Evolutionary conservation across 2,329 filamentous ascomycete species (phyloP).

Genomic region (Celoporthe dispersa): DNA sequence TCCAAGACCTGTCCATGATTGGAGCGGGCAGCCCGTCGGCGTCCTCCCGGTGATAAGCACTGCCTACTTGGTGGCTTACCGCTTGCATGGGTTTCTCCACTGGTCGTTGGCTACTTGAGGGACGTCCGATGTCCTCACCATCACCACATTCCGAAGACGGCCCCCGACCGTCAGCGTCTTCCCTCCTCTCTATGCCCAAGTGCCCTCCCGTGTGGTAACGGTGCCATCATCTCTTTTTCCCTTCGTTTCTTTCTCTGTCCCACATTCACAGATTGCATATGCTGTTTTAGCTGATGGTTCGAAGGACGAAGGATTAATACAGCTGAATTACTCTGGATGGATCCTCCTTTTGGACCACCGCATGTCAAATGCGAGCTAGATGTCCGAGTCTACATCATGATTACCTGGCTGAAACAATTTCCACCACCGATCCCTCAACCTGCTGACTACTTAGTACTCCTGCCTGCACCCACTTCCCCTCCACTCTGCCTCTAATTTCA

Average conservation of each 20-base stretch:
- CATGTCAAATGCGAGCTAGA: not conserved
- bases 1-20: not conserved
- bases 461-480: not conserved
- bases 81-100: not conserved
- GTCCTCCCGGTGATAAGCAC: not conserved
- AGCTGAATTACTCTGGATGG: not conserved
- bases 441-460: not conserved
- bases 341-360: not conserved
- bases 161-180: not conserved
- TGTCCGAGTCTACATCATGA: not conserved
- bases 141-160: not conserved
- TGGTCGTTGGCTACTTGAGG: not conserved
- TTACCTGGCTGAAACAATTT: not conserved
- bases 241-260: not conserved
- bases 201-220: not conserved
- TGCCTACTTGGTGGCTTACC: not conserved
- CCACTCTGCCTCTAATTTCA: not conserved
- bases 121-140: not conserved
- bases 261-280: not conserved
- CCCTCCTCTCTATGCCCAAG: not conserved
- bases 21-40: not conserved
- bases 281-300: not conserved
- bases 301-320: not conserved
- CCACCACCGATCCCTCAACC: not conserved
- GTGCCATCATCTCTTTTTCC: not conserved